A percentile compares a stretch with the other conserved stretches of the same genome.
Conservation (phyloP, 257 asterid species). For the Solanum phureja region DNA sequence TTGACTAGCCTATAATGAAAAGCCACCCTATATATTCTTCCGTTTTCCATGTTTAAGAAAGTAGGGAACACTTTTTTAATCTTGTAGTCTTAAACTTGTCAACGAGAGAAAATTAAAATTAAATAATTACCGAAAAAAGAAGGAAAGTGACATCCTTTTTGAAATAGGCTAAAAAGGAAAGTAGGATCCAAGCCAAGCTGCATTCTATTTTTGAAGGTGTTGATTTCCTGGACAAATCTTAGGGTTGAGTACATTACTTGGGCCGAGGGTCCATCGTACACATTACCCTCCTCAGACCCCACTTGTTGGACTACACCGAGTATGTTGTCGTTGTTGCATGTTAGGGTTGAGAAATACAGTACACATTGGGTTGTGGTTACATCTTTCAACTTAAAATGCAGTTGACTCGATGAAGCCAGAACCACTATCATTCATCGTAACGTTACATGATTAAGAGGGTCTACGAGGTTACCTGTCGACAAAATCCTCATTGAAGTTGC, state of each 20-base stretch:
- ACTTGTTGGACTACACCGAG: neutral
- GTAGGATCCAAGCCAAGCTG: too few species aligned
- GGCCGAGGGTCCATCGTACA: too few species aligned
- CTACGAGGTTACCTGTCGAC: neutral
- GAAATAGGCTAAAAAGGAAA: too few species aligned
- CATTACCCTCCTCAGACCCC: neutral
- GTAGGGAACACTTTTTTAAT: too few species aligned
- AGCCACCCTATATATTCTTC: neutral
- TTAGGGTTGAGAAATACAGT: neutral
- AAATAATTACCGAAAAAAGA: too few species aligned
- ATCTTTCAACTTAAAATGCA: neutral
- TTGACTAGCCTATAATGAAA: neutral
- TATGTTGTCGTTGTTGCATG: neutral
- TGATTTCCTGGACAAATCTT: too few species aligned
- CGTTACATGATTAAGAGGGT: neutral
- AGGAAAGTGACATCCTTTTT: too few species aligned
- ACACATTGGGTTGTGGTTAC: neutral
- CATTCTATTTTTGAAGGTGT: too few species aligned
- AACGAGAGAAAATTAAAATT: too few species aligned
- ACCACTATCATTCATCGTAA: neutral
- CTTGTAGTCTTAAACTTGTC: too few species aligned
- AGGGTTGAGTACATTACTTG: too few species aligned
- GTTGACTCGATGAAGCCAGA: neutral
- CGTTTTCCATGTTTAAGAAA: too few species aligned
- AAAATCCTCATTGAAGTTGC: neutral